Evolutionary conservation across 1,139 yeast genomes (phyloP).

Genomic region (Saccharomyces hybrid): DNA sequence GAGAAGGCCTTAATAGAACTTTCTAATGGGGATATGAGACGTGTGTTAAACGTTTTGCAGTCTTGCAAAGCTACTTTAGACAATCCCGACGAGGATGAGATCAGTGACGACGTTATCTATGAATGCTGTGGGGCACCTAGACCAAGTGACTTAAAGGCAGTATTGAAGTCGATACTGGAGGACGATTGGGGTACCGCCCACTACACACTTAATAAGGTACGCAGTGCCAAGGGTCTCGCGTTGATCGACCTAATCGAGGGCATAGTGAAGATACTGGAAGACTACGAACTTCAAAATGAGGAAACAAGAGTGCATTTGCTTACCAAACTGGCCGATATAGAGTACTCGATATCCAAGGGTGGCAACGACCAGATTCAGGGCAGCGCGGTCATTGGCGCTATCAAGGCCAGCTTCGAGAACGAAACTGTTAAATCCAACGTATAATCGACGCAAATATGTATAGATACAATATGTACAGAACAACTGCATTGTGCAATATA

Average conservation of each 20-base stretch:
- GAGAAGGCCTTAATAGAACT: conserved; percentile 56
- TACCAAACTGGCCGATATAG: conserved; percentile 74
- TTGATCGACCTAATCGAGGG: conserved; percentile 77
- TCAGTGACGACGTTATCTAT: conserved; percentile 69
- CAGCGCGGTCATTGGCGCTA: conserved; percentile 83
- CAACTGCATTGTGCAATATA: conserved; percentile 1
- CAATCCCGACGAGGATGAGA: conserved; percentile 37
- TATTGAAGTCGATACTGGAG: conserved; percentile 66
- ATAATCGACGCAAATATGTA: background rate
- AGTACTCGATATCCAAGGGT: conserved; percentile 84
- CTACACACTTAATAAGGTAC: conserved; percentile 54
- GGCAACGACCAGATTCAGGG: conserved; percentile 88
- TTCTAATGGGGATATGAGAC: conserved; percentile 92
- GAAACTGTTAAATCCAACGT: conserved; percentile 18
- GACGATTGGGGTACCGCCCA: conserved; percentile 85
- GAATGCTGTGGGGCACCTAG: conserved; percentile 96
- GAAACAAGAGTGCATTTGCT: conserved; percentile 55
- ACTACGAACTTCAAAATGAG: conserved; percentile 52
- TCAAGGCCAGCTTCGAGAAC: conserved; percentile 44
- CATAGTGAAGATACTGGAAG: conserved; percentile 59
- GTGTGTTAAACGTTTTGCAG: conserved; percentile 87
- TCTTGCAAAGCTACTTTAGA: conserved; percentile 81
- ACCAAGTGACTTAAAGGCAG: conserved; percentile 73
- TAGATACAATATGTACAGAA: conserved; percentile 5
- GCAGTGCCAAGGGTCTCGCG: conserved; percentile 76